A percentile compares a stretch with the other conserved stretches of the same genome.
phyloP scores from a whole-genome alignment of 192 early-diverging fungal species.

The Cladochytrium replicatum region DNA sequence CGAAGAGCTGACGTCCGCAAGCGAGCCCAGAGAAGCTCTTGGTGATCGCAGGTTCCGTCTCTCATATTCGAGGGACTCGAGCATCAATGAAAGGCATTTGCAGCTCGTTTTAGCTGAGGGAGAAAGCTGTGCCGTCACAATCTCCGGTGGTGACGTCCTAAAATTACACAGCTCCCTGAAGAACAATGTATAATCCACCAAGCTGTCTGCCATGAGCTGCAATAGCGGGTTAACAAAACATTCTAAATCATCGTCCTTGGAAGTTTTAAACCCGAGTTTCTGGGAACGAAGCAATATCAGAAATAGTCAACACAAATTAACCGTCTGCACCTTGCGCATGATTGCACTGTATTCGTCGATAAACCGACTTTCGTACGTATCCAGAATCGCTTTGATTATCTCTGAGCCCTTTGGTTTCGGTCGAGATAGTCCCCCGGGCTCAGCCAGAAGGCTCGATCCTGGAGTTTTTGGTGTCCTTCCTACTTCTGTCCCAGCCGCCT shows the following conservation, averaged over 20 bases:
- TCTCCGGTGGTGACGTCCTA: not conserved
- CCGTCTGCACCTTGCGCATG: constrained; percentile 9
- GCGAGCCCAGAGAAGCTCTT: constrained; percentile 8
- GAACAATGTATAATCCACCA: constrained; percentile 66
- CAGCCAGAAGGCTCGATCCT: not conserved
- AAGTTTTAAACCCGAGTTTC: constrained; percentile 24
- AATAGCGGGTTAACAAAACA: constrained; percentile 56
- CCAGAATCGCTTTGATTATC: constrained; percentile 8
- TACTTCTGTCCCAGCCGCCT: not conserved
- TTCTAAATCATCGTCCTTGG: constrained; percentile 28
- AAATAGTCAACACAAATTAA: no score
- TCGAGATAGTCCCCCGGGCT: not conserved
- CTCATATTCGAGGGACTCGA: no score
- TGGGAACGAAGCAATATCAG: not conserved
- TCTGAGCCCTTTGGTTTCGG: constrained; percentile 4
- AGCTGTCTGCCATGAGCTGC: constrained; percentile 48
- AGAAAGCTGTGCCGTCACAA: not conserved
- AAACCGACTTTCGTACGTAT: constrained; percentile 8
- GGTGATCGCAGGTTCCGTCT: not conserved
- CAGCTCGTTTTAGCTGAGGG: constrained; percentile 2
- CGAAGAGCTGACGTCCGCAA: no score
- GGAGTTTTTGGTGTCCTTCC: constrained; percentile 8
- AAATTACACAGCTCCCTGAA: constrained; percentile 55
- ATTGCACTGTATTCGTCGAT: not conserved
- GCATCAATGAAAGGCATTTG: constrained; percentile 7